phyloP scores from a whole-genome alignment of 164 flowering plant species.

The Magnolia kwangsiensis region DNA sequence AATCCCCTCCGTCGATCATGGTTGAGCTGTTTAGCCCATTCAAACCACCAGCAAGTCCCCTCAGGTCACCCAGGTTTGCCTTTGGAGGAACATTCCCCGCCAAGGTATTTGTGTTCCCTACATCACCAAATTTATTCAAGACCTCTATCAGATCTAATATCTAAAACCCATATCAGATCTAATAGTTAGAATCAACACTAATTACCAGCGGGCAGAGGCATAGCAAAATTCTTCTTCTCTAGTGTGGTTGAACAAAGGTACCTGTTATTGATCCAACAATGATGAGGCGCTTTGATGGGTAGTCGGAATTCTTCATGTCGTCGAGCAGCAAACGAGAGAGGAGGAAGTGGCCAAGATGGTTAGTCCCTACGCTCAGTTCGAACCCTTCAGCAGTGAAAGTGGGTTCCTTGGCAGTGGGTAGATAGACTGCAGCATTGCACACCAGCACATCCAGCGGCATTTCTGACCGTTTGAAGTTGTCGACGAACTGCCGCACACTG shows the following conservation, averaged over 20 bases:
- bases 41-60: slow-evolving; percentile 90
- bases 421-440: slow-evolving; percentile 95
- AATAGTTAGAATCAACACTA: background rate
- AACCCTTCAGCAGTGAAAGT: slow-evolving; percentile 89
- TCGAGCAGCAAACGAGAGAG: slow-evolving; percentile 77
- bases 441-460: slow-evolving; percentile 86
- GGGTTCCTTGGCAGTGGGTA: slow-evolving; percentile 93
- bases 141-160: background rate
- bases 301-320: slow-evolving; percentile 77
- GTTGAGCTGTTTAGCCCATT: slow-evolving; percentile 75
- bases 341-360: slow-evolving; percentile 95
- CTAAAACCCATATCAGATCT: background rate
- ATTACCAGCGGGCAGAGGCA: background rate
- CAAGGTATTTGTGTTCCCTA: slow-evolving; percentile 95
- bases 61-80: slow-evolving; percentile 94
- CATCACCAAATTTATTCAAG: background rate
- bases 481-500: slow-evolving; percentile 90
- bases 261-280: slow-evolving; percentile 98
- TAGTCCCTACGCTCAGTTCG: slow-evolving; percentile 90
- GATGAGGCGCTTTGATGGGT: slow-evolving; percentile 81
- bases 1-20: slow-evolving; percentile 94
- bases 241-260: slow-evolving; percentile 13
- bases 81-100: slow-evolving; percentile 98
- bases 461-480: slow-evolving; percentile 61
- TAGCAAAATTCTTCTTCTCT: background rate